phyloP scores from a whole-genome alignment of 345 rosid genomes.

The Hirschfeldia incana region DNA sequence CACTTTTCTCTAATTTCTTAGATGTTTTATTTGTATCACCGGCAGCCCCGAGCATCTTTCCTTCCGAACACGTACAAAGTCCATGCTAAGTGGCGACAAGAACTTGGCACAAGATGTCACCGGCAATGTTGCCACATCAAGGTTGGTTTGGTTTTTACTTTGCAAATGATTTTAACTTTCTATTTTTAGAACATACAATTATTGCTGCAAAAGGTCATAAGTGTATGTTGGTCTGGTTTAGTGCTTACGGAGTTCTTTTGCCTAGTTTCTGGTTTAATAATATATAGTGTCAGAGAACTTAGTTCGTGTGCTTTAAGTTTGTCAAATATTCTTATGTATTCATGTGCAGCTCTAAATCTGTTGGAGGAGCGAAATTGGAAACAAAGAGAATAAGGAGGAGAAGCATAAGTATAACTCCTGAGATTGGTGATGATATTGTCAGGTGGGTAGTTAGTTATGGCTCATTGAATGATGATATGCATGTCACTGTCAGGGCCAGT shows the following conservation, averaged over 20 bases:
- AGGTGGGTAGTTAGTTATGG: constrained; percentile 59
- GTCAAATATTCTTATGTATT: constrained; percentile 16
- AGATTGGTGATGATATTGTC: constrained; percentile 98
- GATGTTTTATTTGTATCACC: constrained; percentile 9
- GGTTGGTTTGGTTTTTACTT: constrained; percentile 47
- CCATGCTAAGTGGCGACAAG: constrained; percentile 84
- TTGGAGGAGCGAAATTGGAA: constrained; percentile 76
- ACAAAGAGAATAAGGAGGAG: constrained; percentile 90
- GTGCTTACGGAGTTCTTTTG: constrained; percentile 18
- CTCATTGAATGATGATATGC: constrained; percentile 14
- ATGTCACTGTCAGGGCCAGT: constrained; percentile 8
- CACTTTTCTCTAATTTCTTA: background rate
- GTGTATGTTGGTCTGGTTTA: constrained; percentile 23
- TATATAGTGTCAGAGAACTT: constrained; percentile 6
- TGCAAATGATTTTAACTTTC: background rate
- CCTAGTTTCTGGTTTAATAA: constrained; percentile 8
- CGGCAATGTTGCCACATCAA: constrained; percentile 64
- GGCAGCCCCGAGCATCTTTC: constrained; percentile 96
- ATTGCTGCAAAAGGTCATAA: background rate
- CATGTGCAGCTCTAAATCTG: constrained; percentile 63
- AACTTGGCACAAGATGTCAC: constrained; percentile 59
- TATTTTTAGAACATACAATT: background rate
- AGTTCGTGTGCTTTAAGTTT: constrained; percentile 9
- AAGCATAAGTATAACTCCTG: constrained; percentile 97
- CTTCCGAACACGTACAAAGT: constrained; percentile 67